Percentiles rank a stretch among this genome's conserved stretches.
Conservation (phyloP, 164 flowering plant species). For the Hamamelis virginiana region DNA sequence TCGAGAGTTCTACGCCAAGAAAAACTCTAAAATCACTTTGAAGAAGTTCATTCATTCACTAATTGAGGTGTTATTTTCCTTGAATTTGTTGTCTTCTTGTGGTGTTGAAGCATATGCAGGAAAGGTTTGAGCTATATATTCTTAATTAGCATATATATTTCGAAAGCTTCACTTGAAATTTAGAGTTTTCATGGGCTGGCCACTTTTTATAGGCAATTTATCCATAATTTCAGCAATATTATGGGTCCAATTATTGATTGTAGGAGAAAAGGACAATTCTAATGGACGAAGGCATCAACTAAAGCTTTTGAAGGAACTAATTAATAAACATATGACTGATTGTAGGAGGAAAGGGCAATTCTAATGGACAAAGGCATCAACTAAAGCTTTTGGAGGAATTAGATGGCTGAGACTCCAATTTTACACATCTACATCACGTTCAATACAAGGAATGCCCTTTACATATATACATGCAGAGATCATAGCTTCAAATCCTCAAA, state of each 20-base stretch:
- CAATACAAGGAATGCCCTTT: no score
- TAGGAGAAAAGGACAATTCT: constrained; percentile 3
- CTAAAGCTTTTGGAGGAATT: no score
- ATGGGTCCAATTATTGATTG: background rate
- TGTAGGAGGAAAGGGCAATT: no score
- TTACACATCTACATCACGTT: no score
- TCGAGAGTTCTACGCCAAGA: background rate
- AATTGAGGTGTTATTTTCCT: background rate
- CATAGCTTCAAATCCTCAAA: no score
- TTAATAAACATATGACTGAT: no score
- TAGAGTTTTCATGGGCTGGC: constrained; percentile 4
- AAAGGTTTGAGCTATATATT: constrained; percentile 9
- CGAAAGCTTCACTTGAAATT: background rate
- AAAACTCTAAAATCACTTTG: background rate
- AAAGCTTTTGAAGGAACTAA: no score
- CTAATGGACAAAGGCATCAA: no score
- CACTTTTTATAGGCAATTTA: background rate
- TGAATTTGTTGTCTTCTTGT: background rate
- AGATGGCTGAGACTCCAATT: no score
- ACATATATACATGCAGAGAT: no score
- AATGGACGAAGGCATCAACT: no score
- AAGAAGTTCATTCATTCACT: background rate
- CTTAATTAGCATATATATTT: background rate
- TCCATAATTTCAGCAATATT: constrained; percentile 4
- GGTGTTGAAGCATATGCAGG: constrained; percentile 2